phyloP scores from a whole-genome alignment of 768 basidiomycete species.

The Leccinellum rugosiceps region DNA sequence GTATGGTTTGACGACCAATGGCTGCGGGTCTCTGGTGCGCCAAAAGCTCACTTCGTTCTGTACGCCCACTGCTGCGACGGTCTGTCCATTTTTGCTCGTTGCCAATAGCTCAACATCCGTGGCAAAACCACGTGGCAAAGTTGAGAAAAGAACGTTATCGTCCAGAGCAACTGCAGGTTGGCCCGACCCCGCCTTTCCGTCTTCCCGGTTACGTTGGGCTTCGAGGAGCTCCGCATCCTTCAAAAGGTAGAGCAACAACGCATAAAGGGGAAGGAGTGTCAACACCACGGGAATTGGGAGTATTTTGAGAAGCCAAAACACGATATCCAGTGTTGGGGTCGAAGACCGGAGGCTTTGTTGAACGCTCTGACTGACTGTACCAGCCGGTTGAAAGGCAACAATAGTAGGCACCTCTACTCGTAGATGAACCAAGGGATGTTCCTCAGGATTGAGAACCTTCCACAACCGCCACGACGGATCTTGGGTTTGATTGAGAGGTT shows the following conservation, averaged over 20 bases:
- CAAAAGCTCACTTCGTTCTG: constrained; percentile 77
- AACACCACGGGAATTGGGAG: constrained; percentile 80
- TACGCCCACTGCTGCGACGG: constrained; percentile 69
- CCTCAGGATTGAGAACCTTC: constrained; percentile 70
- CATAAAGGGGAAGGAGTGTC: constrained; percentile 73
- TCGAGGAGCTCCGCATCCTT: constrained; percentile 91
- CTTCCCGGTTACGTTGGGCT: constrained; percentile 67
- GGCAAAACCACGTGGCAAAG: constrained; percentile 75
- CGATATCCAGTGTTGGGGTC: constrained; percentile 48
- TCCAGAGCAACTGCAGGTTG: constrained; percentile 33
- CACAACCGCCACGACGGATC: constrained; percentile 69
- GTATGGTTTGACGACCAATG: constrained; percentile 46
- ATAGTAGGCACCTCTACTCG: constrained; percentile 79
- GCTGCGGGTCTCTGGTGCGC: constrained; percentile 44
- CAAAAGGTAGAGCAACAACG: constrained; percentile 77
- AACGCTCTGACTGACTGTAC: constrained; percentile 22
- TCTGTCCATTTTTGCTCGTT: constrained; percentile 60
- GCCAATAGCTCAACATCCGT: constrained; percentile 84
- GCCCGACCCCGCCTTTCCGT: constrained; percentile 36
- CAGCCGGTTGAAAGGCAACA: constrained; percentile 57
- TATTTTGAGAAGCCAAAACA: constrained; percentile 78
- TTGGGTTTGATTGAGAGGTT: constrained; percentile 29
- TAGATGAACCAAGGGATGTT: constrained; percentile 65
- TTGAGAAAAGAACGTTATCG: constrained; percentile 52
- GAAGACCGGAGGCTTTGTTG: constrained; percentile 41